Percentiles rank a stretch among this genome's conserved stretches.
Conservation (phyloP, 2,329 filamentous ascomycete genomes). For the Penicillium sp. region DNA sequence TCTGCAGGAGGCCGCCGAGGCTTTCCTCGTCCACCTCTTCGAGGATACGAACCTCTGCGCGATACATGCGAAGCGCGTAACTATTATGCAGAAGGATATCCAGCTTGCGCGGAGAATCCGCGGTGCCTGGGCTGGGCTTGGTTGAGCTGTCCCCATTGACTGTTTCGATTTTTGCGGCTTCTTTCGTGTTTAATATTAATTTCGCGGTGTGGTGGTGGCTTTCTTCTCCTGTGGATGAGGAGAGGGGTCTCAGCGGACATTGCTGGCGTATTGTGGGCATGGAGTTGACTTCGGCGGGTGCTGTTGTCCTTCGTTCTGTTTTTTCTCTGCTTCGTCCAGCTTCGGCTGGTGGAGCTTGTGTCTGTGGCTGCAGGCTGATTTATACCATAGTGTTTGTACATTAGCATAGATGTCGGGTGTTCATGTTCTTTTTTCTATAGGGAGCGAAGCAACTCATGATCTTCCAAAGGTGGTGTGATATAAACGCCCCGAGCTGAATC, state of each 20-base stretch:
- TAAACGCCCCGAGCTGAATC: neutral
- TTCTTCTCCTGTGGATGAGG: neutral
- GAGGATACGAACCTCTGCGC: slow-evolving; percentile 95
- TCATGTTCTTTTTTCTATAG: slow-evolving; percentile 9
- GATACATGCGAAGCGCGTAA: slow-evolving; percentile 93
- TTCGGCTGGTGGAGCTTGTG: neutral
- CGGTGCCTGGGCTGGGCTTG: slow-evolving; percentile 71
- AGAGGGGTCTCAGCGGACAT: neutral
- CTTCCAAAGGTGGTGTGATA: neutral
- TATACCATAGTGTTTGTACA: slow-evolving; percentile 24
- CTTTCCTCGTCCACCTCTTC: slow-evolving; percentile 93
- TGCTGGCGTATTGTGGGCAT: slow-evolving; percentile 12
- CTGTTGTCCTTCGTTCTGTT: neutral
- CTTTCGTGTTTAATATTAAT: slow-evolving; percentile 11
- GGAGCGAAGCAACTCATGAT: slow-evolving; percentile 2
- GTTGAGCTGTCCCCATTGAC: slow-evolving; percentile 34
- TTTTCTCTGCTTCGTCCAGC: neutral
- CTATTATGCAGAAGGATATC: slow-evolving; percentile 97
- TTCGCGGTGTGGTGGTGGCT: neutral
- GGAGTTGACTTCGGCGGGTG: slow-evolving; percentile 8
- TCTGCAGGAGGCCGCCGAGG: slow-evolving; percentile 92
- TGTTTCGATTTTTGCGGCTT: neutral
- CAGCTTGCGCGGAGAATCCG: slow-evolving; percentile 81
- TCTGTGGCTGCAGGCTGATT: neutral
- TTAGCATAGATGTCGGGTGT: slow-evolving; percentile 23